Percentiles rank a stretch among this genome's conserved stretches.
Evolutionary conservation across 1,284 basidiomycete species (phyloP).

Genomic region (Phaffia rhodozyma): DNA sequence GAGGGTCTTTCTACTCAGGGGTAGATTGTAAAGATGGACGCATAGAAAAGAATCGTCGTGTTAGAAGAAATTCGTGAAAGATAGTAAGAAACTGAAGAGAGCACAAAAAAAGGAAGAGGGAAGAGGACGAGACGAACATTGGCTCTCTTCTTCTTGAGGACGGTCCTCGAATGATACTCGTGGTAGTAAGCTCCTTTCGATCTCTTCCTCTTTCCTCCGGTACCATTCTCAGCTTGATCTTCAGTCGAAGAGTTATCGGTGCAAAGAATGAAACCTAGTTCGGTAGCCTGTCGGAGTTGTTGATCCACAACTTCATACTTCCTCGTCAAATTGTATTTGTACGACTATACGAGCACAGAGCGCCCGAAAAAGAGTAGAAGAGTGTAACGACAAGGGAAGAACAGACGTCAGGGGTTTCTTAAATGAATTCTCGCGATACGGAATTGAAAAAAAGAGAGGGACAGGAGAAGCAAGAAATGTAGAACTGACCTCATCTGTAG

Average conservation of each 20-base stretch:
- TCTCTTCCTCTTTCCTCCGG: slow-evolving; percentile 27
- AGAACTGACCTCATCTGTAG: slow-evolving; percentile 25
- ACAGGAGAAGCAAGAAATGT: slow-evolving; percentile 18
- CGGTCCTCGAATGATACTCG: slow-evolving; percentile 71
- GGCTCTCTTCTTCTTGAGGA: slow-evolving; percentile 67
- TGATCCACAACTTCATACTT: slow-evolving; percentile 32
- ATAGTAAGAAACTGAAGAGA: neutral
- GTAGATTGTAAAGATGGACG: no score
- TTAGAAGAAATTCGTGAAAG: neutral
- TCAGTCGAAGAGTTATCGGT: slow-evolving; percentile 42
- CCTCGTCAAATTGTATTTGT: slow-evolving; percentile 28
- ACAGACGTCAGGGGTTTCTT: no score
- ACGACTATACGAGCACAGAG: neutral
- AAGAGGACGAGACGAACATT: slow-evolving; percentile 43
- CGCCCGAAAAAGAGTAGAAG: neutral
- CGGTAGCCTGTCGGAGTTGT: slow-evolving; percentile 39
- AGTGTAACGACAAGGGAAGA: slow-evolving; percentile 15
- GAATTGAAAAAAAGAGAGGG: neutral
- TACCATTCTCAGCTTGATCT: slow-evolving; percentile 24
- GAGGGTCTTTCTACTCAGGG: no score
- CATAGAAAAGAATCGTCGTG: no score
- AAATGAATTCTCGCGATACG: no score
- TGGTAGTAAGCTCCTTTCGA: slow-evolving; percentile 58
- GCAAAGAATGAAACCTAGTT: slow-evolving; percentile 65
- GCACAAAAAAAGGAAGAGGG: neutral